phyloP scores from a whole-genome alignment of 306 rosid genomes.

The Morella rubra region DNA sequence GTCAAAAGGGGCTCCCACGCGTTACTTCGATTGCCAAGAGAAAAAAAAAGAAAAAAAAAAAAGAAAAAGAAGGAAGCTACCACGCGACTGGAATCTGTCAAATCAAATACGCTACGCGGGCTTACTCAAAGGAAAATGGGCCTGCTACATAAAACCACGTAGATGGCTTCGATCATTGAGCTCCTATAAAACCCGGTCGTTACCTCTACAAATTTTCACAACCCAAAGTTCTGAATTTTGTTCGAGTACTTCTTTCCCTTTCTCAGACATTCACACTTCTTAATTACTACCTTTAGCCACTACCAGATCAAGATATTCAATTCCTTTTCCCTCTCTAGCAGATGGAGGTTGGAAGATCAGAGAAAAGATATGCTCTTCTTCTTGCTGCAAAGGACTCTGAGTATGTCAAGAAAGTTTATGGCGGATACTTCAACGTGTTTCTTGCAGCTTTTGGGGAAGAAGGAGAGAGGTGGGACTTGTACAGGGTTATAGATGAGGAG shows the following conservation, averaged over 20 bases:
- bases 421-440: conserved; percentile 60
- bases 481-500: conserved; percentile 51
- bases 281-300: too few relatives aligned
- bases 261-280: neutral
- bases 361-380: conserved; percentile 48
- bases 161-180: neutral
- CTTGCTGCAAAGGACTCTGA: conserved; percentile 62
- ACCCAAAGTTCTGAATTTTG: neutral
- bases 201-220: neutral
- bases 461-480: conserved; percentile 69
- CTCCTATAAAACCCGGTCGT: neutral
- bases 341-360: neutral
- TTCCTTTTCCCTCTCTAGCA: neutral
- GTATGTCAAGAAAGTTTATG: conserved; percentile 50
- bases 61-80: too few relatives aligned
- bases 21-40: too few relatives aligned
- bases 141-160: neutral
- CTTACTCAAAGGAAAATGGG: too few relatives aligned
- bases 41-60: too few relatives aligned
- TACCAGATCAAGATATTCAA: too few relatives aligned
- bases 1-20: too few relatives aligned
- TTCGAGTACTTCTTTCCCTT: neutral
- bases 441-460: conserved; percentile 56
- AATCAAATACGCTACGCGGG: too few relatives aligned
- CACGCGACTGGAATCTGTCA: too few relatives aligned